Base-by-base conservation (phyloP, 768 basidiomycete genomes). In the Termitomyces sp. region DNA sequence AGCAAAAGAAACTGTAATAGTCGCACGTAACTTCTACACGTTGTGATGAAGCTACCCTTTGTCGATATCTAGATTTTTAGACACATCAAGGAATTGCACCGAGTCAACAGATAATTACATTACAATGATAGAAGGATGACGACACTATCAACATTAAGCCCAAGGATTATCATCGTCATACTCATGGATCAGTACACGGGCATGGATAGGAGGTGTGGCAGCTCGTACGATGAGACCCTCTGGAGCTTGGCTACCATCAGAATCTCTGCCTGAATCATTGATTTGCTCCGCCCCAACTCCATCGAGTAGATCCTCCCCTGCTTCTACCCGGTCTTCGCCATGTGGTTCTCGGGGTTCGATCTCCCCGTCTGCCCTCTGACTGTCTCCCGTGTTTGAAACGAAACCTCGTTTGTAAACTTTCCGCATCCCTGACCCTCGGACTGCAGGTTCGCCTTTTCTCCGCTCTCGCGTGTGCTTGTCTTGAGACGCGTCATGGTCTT, bases 401-500 rank as follows among this genome's bases (percentile, higher is more conserved):
- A 81, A 83, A 14, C 80, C 83, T 37, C 79, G 74, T 56, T 81
- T 76, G 67, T 85, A 86, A 42, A 87, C 81, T 67, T 79, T 84
- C 60, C 77, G 76, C 65, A 84, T 67, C 20, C 74, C 81, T 5
- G 79, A 72, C 36, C 67, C 73, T 37, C 74, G 73, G 7, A 72
- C 66, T 29, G 79, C 74, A n/a, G 88, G 86, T 64, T 89, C 87
- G 29, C 87, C 89, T 60, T 83, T 84, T 57, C 82, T 72, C 43
- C 87, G 75, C 63, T 88, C 86, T 48, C 80, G 76, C 32, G 74
- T 72, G 66, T 79, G 76, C 34, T 83, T 83, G 59, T 81, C 79
- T 62, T 84, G 79, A 36, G 80, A 83, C 4, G 86, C 85, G 8
- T 77, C 69, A 8, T 70, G 63, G 67, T 88, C 89, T 68, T 91